These are phyloP conservation scores for Diutina sp. DNA, from an alignment of 1,139 yeast species.

Conservation along the genomic window DNA sequence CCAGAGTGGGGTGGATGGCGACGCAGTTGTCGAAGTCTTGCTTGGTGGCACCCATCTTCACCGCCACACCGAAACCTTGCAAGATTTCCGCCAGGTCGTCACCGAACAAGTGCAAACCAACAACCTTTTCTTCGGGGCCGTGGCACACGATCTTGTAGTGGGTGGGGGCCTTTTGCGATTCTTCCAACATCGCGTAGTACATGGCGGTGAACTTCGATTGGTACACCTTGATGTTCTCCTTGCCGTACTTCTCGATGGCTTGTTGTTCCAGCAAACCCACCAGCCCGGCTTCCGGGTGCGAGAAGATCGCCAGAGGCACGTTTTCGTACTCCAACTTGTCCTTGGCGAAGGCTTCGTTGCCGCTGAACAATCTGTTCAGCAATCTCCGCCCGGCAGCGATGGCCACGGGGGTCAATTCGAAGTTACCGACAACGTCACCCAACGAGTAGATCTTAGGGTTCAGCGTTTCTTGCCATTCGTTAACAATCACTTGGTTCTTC, in stretches of 20 bases:
- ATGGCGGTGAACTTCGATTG: slow-evolving; percentile 75
- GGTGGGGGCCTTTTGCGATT: slow-evolving; percentile 69
- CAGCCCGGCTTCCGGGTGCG: slow-evolving; percentile 96
- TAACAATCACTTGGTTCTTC: slow-evolving; percentile 51
- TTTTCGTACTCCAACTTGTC: slow-evolving; percentile 73
- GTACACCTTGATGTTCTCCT: slow-evolving; percentile 70
- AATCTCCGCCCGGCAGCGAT: slow-evolving; percentile 96
- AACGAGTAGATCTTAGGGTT: slow-evolving; percentile 66
- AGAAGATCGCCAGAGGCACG: slow-evolving; percentile 84
- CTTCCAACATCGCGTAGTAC: slow-evolving; percentile 77
- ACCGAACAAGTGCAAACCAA: slow-evolving; percentile 90
- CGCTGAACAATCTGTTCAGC: slow-evolving; percentile 76
- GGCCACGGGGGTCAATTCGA: slow-evolving; percentile 95
- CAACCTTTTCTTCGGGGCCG: slow-evolving; percentile 82
- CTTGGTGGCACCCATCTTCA: slow-evolving; percentile 97
- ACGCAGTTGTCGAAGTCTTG: slow-evolving; percentile 89
- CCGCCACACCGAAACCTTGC: slow-evolving; percentile 97
- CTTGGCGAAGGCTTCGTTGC: slow-evolving; percentile 52
- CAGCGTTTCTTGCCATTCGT: slow-evolving; percentile 78
- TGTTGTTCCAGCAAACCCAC: slow-evolving; percentile 74
- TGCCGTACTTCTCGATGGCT: slow-evolving; percentile 71
- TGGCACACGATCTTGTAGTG: slow-evolving; percentile 70
- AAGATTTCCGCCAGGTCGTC: slow-evolving; percentile 82
- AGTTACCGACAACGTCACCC: slow-evolving; percentile 88
- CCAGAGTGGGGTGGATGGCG: slow-evolving; percentile 97